Evolutionary conservation across 1,139 yeast species (phyloP), one percentile per base, ranked within the genome.

Genomic region (Debaryomycetaceae sp.): DNA sequence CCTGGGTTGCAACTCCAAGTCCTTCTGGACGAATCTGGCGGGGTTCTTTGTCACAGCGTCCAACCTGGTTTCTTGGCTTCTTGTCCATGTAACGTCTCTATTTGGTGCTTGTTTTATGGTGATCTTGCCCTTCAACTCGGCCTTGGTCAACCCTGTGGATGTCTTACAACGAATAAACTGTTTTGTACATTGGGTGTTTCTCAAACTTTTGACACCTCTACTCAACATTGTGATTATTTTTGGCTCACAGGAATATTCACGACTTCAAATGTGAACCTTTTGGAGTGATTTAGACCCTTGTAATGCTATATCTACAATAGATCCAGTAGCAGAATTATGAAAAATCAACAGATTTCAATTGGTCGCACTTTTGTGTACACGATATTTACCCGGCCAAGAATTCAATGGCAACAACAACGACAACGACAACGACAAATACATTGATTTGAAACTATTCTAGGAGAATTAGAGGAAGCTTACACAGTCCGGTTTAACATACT

Each of bases 31-130:
- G 58, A 87, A 87, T 58, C 93, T 76, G 44, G 60, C 61, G 9
- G 90, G 83, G 51, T 84, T 80, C 42, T 58, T 65, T 41, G 75
- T 66, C 56, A 82, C 68, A 17, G 84, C 81, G 27, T 81, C 81
- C 36, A 73, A 58, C 62, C 91, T 79, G 38, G 83, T 70, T 47
- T 70, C 78, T 66, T 88, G 96, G 5, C 83, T 76, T 24, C 69
- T 65, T 1, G 95, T 80, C 96, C 96, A 88, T 9, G 86, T 73
- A 17, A 67, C 72, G 7, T 67, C 68, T 56, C 91, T 75, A 65
- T 88, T 88, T 45, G 96, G 95, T 1, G 96, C 87, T 68, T 87
- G 96, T 50, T 70, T 56, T 45, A 71, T 72, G 38, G 58, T 53
- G 34, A 63, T 60, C 52, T 71, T 71, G 33, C 58, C 45, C 46